A percentile compares a stretch with the other conserved stretches of the same genome.
Evolutionary conservation across 208 protist genomes (phyloP).

Genomic region (Kentomonas sorsogonicus): DNA sequence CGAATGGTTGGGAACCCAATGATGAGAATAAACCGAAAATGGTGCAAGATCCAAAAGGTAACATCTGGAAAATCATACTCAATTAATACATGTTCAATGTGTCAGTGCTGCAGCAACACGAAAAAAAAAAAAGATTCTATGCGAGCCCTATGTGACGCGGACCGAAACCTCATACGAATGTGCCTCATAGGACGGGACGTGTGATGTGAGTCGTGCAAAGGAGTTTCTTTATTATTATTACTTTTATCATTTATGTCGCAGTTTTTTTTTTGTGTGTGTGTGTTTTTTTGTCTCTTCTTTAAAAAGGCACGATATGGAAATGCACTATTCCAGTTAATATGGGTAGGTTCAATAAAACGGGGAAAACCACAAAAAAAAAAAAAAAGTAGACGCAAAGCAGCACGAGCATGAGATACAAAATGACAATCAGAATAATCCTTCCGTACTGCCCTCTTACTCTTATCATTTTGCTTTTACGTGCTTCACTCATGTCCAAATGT

Average conservation of each 20-base stretch:
- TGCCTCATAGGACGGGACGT: too few species aligned
- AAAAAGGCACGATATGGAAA: neutral
- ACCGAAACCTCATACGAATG: too few species aligned
- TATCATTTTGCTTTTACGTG: neutral
- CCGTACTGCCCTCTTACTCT: neutral
- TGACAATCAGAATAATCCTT: neutral
- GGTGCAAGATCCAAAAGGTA: too few species aligned
- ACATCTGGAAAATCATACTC: too few species aligned
- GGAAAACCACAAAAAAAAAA: neutral
- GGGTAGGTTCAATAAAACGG: constrained; percentile 6
- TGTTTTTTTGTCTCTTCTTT: neutral
- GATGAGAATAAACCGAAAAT: neutral
- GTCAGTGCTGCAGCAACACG: too few species aligned
- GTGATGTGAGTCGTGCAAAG: neutral
- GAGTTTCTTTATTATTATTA: neutral
- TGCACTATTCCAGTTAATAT: neutral
- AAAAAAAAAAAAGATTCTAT: constrained; percentile 16
- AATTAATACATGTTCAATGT: too few species aligned
- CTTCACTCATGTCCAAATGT: neutral
- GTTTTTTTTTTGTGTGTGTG: neutral
- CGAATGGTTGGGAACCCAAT: neutral
- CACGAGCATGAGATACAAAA: neutral
- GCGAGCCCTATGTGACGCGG: too few species aligned
- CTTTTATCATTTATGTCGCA: neutral
- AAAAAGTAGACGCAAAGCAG: constrained; percentile 3